Percentiles rank a stretch among this genome's conserved stretches.
Evolutionary conservation across 2,329 filamentous ascomycete genomes (phyloP).

Genomic region (Sporothrix pseudoabietina): DNA sequence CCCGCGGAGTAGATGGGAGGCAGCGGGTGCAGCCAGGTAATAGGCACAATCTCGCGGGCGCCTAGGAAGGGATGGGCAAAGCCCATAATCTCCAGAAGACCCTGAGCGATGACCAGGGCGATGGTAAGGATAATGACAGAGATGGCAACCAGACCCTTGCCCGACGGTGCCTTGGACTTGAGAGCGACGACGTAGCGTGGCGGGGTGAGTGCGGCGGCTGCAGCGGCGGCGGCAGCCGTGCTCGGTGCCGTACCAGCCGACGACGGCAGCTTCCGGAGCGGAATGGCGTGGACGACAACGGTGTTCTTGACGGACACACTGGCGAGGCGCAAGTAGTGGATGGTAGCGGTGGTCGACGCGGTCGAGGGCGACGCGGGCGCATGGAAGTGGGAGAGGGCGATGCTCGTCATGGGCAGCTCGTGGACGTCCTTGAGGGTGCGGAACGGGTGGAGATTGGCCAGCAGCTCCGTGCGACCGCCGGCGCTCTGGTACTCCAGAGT

Average conservation of each 20-base stretch:
- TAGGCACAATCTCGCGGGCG: conserved; percentile 58
- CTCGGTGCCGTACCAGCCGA: conserved; percentile 41
- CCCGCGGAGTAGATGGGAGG: neutral
- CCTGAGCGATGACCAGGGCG: conserved; percentile 63
- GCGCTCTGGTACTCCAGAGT: conserved; percentile 69
- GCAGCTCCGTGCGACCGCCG: conserved; percentile 53
- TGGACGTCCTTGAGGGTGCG: conserved; percentile 57
- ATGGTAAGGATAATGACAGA: conserved; percentile 61
- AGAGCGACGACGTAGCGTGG: conserved; percentile 71
- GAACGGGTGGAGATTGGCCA: conserved; percentile 56
- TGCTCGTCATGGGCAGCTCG: conserved; percentile 59
- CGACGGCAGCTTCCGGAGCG: conserved; percentile 55
- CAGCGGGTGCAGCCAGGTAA: conserved; percentile 39
- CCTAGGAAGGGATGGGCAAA: conserved; percentile 59
- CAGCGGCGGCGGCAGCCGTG: conserved; percentile 41
- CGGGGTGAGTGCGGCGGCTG: conserved; percentile 36
- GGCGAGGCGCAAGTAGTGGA: conserved; percentile 72
- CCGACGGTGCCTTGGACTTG: conserved; percentile 56
- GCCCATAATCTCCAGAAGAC: conserved; percentile 65
- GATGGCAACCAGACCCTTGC: conserved; percentile 54
- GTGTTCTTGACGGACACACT: conserved; percentile 80
- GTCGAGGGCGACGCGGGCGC: conserved; percentile 43
- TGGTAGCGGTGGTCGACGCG: conserved; percentile 39
- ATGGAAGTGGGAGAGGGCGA: conserved; percentile 61
- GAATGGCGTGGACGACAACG: conserved; percentile 76